phyloP scores from a whole-genome alignment of 371 early-diverging fungal genomes.

The Circinella minor region DNA sequence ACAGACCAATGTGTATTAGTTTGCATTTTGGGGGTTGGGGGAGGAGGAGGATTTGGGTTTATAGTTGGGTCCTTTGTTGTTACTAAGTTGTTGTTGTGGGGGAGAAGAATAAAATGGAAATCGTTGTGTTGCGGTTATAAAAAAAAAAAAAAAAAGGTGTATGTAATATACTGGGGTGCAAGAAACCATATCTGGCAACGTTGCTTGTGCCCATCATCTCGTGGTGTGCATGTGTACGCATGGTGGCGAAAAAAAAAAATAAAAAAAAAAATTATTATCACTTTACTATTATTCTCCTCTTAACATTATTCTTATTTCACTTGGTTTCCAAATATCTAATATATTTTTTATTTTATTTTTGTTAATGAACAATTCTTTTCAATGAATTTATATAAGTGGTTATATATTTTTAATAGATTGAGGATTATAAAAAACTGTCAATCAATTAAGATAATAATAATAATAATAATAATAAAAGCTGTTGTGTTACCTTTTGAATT shows the following conservation, averaged over 20 bases:
- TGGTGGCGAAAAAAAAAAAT: slow-evolving; percentile 27
- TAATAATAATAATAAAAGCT: neutral
- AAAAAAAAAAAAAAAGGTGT: neutral
- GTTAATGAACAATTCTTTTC: neutral
- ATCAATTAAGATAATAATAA: neutral
- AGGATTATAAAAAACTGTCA: neutral
- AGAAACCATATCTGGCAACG: slow-evolving; percentile 22
- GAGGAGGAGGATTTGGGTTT: too few relatives aligned
- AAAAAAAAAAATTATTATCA: too few relatives aligned
- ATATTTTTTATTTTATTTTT: neutral
- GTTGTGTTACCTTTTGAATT: neutral
- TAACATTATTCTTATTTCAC: too few relatives aligned
- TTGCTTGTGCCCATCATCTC: slow-evolving; percentile 24
- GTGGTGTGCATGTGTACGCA: slow-evolving; percentile 26
- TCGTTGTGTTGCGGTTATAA: neutral
- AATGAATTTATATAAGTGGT: too few relatives aligned
- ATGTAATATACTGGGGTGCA: neutral
- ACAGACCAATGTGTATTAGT: too few relatives aligned
- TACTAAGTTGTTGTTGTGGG: too few relatives aligned
- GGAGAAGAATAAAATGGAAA: too few relatives aligned
- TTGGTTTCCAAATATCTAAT: too few relatives aligned
- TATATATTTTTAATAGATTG: too few relatives aligned
- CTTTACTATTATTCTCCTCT: neutral
- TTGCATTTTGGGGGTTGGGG: too few relatives aligned
- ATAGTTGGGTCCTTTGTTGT: too few relatives aligned